Evolutionary conservation across 2,329 filamentous ascomycete genomes (phyloP), one percentile per base, ranked within the genome.

Genomic region (Cercospora nicotianae): DNA sequence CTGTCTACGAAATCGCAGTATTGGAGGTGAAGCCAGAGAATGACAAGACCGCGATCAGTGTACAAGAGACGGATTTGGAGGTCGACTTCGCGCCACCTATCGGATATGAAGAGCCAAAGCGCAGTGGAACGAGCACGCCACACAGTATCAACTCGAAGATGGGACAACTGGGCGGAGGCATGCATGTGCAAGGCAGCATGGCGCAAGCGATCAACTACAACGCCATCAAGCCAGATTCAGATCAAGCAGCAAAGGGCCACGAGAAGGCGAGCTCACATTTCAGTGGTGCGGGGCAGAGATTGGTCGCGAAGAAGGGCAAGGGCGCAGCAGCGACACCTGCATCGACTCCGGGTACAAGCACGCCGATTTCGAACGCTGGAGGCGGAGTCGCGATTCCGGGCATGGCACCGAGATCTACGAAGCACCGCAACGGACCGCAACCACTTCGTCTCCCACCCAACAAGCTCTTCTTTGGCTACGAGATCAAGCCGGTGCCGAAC

Each of bases 201-300:
- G 94, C 95, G 0, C 93, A 97, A 75, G 88, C 93, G n/a, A 98
- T 99, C 83, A 97, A 97, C 83, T 99, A 98, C 80, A 87, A 89
- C 63, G 87, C 93, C 33, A 96, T 99, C 72, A 92, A 93, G 0
- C 94, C 95, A 0, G 89, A 89, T 3, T 87, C 92, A 6, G 87
- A 85, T 2, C 85, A 89, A 13, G 89, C 88, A 13, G 87, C 87
- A 5, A 84, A 84, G 8, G 88, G 87, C 42, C 87, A 87, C 10
- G 86, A 85, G 72, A 87, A 87, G 4, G 84, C 86, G 2, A 87
- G 90, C 0, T 94, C 92, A 1, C 90, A 95, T 78, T 98, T 98
- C 79, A 79, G 90, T 0, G 87, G 89, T 2, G 87, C 89, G 39
- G 95, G 95, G 0, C 92, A 97, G 76, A 90, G 91, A 72, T 82